Conservation (phyloP, 106 monocot species). For the Phalaenopsis aphrodite region DNA sequence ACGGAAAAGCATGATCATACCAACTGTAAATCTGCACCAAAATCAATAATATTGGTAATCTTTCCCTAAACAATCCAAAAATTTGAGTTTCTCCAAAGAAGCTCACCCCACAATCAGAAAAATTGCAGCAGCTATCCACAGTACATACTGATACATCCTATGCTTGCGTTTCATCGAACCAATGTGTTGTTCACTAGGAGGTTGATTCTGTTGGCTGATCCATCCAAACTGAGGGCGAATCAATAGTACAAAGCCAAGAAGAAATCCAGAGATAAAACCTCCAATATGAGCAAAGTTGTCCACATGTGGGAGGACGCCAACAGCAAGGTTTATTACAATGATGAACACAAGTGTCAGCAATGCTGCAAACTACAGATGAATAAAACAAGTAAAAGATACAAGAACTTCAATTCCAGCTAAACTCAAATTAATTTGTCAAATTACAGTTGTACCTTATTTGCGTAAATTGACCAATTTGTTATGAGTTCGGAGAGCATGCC, state of each 20-base stretch:
- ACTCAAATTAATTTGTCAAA: background rate
- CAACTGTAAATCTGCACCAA: conserved; percentile 35
- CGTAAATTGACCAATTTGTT: conserved; percentile 95
- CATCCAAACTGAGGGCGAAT: conserved; percentile 63
- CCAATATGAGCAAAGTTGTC: conserved; percentile 81
- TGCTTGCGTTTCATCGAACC: conserved; percentile 30
- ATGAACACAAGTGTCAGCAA: conserved; percentile 64
- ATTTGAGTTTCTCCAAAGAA: background rate
- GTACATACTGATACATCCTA: conserved; percentile 49
- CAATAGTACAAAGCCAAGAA: conserved; percentile 63
- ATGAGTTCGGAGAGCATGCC: conserved; percentile 96
- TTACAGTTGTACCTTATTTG: conserved; percentile 59
- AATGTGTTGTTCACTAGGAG: conserved; percentile 22
- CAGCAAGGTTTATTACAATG: conserved; percentile 70
- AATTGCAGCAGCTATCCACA: conserved; percentile 31
- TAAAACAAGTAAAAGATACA: background rate
- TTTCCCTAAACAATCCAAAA: background rate
- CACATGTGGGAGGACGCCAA: conserved; percentile 79
- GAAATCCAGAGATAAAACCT: conserved; percentile 62
- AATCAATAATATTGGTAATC: background rate
- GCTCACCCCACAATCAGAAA: conserved; percentile 33
- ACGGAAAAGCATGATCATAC: conserved; percentile 38
- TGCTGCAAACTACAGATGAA: conserved; percentile 63
- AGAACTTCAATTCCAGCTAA: background rate
- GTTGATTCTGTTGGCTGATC: conserved; percentile 31